Evolutionary conservation across 352 stramenopile genomes (phyloP).

Genomic region (Globisporangium rhizosaccharum): DNA sequence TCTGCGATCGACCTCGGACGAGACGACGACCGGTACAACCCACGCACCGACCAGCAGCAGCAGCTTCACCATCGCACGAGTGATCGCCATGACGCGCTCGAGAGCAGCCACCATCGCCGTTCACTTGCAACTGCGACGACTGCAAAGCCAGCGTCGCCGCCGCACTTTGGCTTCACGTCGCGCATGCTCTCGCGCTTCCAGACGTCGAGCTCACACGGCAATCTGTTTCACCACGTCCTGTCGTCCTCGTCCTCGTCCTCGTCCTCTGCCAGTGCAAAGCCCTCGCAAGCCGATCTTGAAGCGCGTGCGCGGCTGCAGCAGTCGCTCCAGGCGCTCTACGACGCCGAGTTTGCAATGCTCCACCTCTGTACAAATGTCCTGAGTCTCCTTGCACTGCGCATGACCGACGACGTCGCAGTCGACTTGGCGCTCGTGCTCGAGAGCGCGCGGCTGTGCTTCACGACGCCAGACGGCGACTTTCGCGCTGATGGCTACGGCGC

Average conservation of each 20-base stretch:
- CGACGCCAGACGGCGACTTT: constrained; percentile 60
- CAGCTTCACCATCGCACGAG: neutral
- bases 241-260: constrained; percentile 26
- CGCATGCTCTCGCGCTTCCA: constrained; percentile 72
- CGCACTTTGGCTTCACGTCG: constrained; percentile 56
- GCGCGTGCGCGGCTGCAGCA: constrained; percentile 29
- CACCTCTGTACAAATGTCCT: constrained; percentile 52
- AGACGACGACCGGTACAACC: neutral
- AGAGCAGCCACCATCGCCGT: neutral
- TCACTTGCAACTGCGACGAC: neutral
- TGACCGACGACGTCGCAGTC: constrained; percentile 30
- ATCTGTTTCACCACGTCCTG: constrained; percentile 54
- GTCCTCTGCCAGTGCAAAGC: constrained; percentile 1
- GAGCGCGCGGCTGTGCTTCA: constrained; percentile 39
- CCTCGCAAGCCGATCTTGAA: constrained; percentile 7
- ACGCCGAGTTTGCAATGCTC: constrained; percentile 54
- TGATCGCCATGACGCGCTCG: neutral
- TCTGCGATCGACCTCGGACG: constrained; percentile 2
- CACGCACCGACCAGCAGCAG: neutral
- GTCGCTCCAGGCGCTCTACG: constrained; percentile 47
- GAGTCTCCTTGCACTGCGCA: constrained; percentile 48
- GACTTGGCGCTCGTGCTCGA: constrained; percentile 32
- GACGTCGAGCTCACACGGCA: constrained; percentile 31
- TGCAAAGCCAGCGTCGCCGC: constrained; percentile 16
- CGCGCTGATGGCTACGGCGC: constrained; percentile 53